These are phyloP conservation scores for Daedaleopsis nitida DNA, from an alignment of 768 basidiomycete species.

Conservation along the genomic window DNA sequence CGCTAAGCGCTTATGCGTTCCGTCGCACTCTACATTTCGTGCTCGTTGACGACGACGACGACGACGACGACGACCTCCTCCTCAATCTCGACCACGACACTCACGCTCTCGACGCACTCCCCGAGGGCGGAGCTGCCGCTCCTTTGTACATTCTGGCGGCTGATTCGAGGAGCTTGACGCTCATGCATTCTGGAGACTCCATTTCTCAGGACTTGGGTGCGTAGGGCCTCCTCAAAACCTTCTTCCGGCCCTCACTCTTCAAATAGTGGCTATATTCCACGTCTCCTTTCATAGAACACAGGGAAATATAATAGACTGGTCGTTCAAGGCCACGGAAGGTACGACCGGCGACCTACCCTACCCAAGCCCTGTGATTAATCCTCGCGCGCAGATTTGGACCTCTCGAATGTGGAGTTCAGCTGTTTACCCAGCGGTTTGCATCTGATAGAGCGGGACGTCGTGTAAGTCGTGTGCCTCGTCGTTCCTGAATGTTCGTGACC, in stretches of 20 bases:
- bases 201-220: slow-evolving; percentile 58
- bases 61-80: slow-evolving; percentile 17
- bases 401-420: slow-evolving; percentile 78
- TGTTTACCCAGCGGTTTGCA: slow-evolving; percentile 83
- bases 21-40: background rate
- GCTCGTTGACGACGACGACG: slow-evolving; percentile 12
- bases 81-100: background rate
- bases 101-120: background rate
- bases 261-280: slow-evolving; percentile 78
- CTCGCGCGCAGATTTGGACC: slow-evolving; percentile 52
- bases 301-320: slow-evolving; percentile 83
- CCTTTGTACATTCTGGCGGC: background rate
- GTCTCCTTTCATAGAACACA: slow-evolving; percentile 83
- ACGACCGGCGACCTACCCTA: slow-evolving; percentile 10
- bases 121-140: background rate
- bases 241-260: background rate
- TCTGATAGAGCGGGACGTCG: slow-evolving; percentile 74
- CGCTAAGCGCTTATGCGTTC: background rate
- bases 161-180: background rate
- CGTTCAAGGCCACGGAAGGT: slow-evolving; percentile 70
- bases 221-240: slow-evolving; percentile 8
- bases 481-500: background rate
- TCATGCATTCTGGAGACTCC: slow-evolving; percentile 7
- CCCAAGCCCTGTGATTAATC: background rate
- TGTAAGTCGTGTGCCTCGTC: slow-evolving; percentile 50